These are phyloP conservation scores for Solanum peruvianum DNA, from an alignment of 257 asterid genomes.

Conservation along the genomic window DNA sequence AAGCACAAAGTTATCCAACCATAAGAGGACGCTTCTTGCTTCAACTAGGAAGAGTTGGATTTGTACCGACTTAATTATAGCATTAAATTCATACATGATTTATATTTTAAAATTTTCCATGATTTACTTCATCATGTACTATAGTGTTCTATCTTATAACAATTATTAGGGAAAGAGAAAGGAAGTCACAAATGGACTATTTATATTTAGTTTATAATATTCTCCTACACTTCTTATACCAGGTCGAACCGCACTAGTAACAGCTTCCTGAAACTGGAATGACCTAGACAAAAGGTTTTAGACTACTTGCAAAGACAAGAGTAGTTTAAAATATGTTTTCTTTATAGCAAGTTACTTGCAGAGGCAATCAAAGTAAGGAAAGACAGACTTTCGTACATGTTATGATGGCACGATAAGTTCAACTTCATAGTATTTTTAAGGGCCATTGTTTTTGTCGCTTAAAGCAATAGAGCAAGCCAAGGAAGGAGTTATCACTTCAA, in stretches of 20 bases:
- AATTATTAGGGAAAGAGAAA: not conserved
- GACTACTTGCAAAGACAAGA: not conserved
- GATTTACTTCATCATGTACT: not conserved
- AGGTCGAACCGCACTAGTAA: not conserved
- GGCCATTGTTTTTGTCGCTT: not conserved
- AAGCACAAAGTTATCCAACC: not conserved
- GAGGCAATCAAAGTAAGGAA: not conserved
- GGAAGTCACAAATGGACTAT: not conserved
- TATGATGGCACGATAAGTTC: not conserved
- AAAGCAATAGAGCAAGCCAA: not conserved
- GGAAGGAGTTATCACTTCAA: not conserved
- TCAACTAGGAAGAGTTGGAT: not conserved
- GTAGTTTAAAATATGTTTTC: not conserved
- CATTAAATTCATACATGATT: not conserved
- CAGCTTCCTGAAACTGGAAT: not conserved
- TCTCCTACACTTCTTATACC: not conserved
- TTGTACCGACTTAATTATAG: not conserved
- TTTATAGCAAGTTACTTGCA: not conserved
- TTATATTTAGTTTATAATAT: not conserved
- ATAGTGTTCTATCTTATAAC: not conserved
- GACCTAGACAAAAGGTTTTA: not conserved
- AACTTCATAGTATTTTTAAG: not conserved
- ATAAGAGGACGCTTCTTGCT: not conserved
- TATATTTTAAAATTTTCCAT: not conserved
- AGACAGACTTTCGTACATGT: not conserved